Evolutionary conservation across 495 filamentous ascomycete genomes (phyloP).

Genomic region (Penicilliopsis zonata): DNA sequence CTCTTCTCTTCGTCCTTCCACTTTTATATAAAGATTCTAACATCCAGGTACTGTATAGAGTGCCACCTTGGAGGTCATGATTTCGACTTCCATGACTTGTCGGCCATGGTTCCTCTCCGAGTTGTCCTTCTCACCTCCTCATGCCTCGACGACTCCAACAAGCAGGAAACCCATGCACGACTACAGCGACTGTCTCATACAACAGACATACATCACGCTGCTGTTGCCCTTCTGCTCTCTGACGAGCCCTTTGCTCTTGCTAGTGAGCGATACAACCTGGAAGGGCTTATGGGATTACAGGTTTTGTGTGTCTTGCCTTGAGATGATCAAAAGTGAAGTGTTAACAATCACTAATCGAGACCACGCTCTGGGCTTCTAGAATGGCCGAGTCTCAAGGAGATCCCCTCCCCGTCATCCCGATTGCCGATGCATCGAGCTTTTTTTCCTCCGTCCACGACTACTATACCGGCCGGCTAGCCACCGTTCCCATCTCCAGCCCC

Average conservation of each 20-base stretch:
- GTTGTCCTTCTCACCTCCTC: slow-evolving; percentile 41
- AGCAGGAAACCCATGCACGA: slow-evolving; percentile 19
- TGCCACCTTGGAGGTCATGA: slow-evolving; percentile 5
- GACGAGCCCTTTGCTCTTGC: slow-evolving; percentile 8
- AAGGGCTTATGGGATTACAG: slow-evolving; percentile 18
- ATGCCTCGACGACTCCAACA: slow-evolving; percentile 19
- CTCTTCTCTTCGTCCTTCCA: not conserved
- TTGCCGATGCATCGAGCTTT: slow-evolving; percentile 14
- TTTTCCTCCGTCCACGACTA: slow-evolving; percentile 16
- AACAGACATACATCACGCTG: slow-evolving; percentile 23
- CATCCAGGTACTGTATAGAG: slow-evolving; percentile 2
- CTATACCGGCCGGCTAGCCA: slow-evolving; percentile 6
- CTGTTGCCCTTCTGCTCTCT: slow-evolving; percentile 42
- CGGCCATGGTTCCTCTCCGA: slow-evolving; percentile 14
- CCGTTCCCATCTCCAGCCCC: slow-evolving; percentile 8
- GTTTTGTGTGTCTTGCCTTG: slow-evolving; percentile 11
- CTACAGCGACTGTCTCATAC: slow-evolving; percentile 34
- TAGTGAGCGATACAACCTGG: slow-evolving; percentile 7
- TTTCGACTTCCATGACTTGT: slow-evolving; percentile 5
- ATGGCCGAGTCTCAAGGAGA: slow-evolving; percentile 10
- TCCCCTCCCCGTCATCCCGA: slow-evolving; percentile 19
- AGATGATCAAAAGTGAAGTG: not conserved
- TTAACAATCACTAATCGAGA: not conserved
- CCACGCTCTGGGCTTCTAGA: slow-evolving; percentile 1
- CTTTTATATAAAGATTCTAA: not conserved